phyloP scores from a whole-genome alignment of 148 eudicot species.

The Cornus controversa region DNA sequence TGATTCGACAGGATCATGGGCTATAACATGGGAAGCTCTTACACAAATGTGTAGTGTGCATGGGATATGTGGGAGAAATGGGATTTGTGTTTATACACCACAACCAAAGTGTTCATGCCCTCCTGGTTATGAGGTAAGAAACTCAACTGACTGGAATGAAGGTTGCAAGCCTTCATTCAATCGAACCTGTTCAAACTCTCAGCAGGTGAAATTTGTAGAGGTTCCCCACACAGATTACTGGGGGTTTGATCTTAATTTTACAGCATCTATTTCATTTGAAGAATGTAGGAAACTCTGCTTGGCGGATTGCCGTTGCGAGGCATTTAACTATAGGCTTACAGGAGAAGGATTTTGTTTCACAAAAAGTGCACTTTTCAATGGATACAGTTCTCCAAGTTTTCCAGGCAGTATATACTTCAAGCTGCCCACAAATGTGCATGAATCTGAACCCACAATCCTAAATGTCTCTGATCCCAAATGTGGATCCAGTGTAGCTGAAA shows the following conservation, averaged over 20 bases:
- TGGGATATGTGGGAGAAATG: constrained; percentile 45
- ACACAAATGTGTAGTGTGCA: constrained; percentile 28
- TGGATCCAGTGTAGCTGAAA: constrained; percentile 5
- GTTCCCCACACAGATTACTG: constrained; percentile 37
- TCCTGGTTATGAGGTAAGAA: constrained; percentile 27
- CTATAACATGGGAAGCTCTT: constrained; percentile 42
- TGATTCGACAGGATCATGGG: constrained; percentile 33
- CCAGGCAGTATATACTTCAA: constrained; percentile 31
- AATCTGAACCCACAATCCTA: constrained; percentile 11
- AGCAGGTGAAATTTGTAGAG: constrained; percentile 32
- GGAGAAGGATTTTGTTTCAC: constrained; percentile 39
- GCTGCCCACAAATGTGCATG: constrained; percentile 26
- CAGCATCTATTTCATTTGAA: constrained; percentile 12
- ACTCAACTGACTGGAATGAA: constrained; percentile 37
- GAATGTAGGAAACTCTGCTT: constrained; percentile 29
- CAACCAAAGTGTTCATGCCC: constrained; percentile 43
- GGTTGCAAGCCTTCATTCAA: constrained; percentile 50
- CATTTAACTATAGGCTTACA: constrained; percentile 33
- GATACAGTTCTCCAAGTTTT: constrained; percentile 24
- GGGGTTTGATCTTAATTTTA: constrained; percentile 38
- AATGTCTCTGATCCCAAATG: constrained; percentile 23
- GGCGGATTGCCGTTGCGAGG: constrained; percentile 35
- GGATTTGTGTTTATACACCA: constrained; percentile 41
- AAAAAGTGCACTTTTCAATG: constrained; percentile 40
- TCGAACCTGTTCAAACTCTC: constrained; percentile 17